Conservation (phyloP, 176 grass and related monocot species). For the Carex myosuroides region DNA sequence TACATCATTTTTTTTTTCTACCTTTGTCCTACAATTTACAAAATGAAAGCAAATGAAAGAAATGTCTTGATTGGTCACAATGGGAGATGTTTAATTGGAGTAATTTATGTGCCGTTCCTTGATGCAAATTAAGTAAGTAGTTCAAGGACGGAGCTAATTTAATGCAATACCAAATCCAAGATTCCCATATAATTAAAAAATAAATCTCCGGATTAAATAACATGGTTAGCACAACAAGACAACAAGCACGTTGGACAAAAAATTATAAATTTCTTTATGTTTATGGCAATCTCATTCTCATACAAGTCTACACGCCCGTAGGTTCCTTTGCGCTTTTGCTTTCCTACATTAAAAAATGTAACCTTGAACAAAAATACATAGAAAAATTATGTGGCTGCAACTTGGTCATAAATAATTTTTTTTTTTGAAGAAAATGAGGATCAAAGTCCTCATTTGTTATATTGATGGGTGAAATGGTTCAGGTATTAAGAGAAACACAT, state of each 20-base stretch:
- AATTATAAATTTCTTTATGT: not conserved
- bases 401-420: not conserved
- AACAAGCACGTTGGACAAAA: slow-evolving; percentile 19
- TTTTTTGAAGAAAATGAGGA: too few species aligned
- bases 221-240: not conserved
- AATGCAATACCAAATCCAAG: slow-evolving; percentile 18
- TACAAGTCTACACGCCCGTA: not conserved
- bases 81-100: not conserved
- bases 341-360: not conserved
- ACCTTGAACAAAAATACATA: not conserved
- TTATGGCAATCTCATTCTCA: too few species aligned
- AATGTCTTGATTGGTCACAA: not conserved
- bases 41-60: not conserved
- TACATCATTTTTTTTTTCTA: too few species aligned
- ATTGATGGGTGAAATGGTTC: too few species aligned
- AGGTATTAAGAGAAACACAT: too few species aligned
- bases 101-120: not conserved
- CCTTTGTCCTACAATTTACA: too few species aligned
- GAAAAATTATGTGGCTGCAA: not conserved
- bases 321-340: not conserved
- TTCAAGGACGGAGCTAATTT: slow-evolving; percentile 16
- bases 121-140: slow-evolving; percentile 2
- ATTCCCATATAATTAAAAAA: slow-evolving; percentile 14
- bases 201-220: slow-evolving; percentile 14
- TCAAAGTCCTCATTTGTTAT: too few species aligned